Evolutionary conservation across 2,329 filamentous ascomycete species (phyloP).

Genomic region (Dendrostoma leiphaemia): DNA sequence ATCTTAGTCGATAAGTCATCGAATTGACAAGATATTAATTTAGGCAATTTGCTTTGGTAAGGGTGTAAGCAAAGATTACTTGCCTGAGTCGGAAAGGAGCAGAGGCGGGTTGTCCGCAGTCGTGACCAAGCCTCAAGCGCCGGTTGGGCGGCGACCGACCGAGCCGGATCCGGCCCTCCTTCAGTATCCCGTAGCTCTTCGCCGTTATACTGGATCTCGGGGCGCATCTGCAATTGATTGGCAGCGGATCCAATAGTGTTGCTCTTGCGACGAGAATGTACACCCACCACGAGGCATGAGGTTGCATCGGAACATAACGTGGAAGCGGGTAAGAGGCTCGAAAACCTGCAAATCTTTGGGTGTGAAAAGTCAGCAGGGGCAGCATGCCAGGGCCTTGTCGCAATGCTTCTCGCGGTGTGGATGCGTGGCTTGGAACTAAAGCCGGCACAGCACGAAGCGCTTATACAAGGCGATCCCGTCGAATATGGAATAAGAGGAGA

Average conservation of each 20-base stretch:
- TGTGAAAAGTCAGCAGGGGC: not conserved
- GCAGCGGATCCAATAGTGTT: no score
- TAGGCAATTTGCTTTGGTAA: not conserved
- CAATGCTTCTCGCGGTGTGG: not conserved
- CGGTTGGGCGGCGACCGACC: not conserved
- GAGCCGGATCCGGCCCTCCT: not conserved
- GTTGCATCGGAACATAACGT: not conserved
- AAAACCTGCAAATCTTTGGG: not conserved
- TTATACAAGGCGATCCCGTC: not conserved
- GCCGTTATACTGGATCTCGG: not conserved
- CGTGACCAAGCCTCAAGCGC: not conserved
- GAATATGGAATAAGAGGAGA: not conserved
- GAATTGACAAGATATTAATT: not conserved
- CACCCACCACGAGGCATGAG: not conserved
- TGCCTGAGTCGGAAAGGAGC: no score
- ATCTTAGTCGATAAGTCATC: not conserved
- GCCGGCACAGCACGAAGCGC: not conserved
- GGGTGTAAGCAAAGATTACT: no score
- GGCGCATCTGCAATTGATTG: no score
- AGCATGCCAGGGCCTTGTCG: not conserved
- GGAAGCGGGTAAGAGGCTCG: not conserved
- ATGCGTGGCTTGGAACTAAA: not conserved
- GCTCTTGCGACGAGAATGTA: not conserved
- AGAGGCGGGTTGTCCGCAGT: no score
- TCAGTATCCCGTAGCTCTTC: not conserved